Evolutionary conservation across 805 yeast genomes (phyloP).

Genomic region (Metschnikowia rubicola): DNA sequence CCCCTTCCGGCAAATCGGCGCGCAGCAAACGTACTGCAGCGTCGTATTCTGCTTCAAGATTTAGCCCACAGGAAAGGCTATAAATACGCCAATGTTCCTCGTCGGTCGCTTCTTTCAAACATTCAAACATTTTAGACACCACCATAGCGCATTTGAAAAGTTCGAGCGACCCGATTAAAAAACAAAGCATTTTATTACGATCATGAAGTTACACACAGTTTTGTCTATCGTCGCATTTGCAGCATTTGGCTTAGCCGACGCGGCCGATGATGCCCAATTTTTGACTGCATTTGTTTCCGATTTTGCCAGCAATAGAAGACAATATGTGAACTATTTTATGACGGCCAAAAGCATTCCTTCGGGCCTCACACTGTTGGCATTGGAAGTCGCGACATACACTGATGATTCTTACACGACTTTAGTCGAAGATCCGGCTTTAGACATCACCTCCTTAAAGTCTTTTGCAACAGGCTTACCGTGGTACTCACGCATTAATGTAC

Average conservation of each 20-base stretch:
- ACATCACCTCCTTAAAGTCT: constrained; percentile 23
- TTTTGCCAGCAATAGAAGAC: constrained; percentile 25
- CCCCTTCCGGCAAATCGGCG: too few species aligned
- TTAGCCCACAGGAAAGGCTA: too few species aligned
- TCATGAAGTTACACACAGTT: constrained; percentile 20
- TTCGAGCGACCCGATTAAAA: background rate
- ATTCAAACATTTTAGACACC: background rate
- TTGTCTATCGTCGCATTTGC: constrained; percentile 11
- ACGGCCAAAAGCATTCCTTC: constrained; percentile 28
- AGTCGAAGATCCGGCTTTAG: constrained; percentile 18
- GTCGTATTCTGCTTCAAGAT: too few species aligned
- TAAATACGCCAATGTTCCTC: too few species aligned
- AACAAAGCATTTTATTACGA: background rate
- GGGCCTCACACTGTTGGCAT: constrained; percentile 30
- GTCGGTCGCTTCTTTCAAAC: too few species aligned
- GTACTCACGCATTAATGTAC: constrained; percentile 25
- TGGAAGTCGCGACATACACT: constrained; percentile 36
- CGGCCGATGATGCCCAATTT: constrained; percentile 17
- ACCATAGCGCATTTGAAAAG: background rate
- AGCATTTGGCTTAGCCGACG: constrained; percentile 8
- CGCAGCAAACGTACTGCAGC: too few species aligned
- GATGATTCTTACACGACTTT: constrained; percentile 45
- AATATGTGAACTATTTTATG: constrained; percentile 31
- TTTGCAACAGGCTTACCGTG: constrained; percentile 36
- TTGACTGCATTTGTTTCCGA: constrained; percentile 38